These are phyloP conservation scores for Dianthus caryophyllus DNA, from an alignment of 148 eudicot species.

Conservation along the genomic window DNA sequence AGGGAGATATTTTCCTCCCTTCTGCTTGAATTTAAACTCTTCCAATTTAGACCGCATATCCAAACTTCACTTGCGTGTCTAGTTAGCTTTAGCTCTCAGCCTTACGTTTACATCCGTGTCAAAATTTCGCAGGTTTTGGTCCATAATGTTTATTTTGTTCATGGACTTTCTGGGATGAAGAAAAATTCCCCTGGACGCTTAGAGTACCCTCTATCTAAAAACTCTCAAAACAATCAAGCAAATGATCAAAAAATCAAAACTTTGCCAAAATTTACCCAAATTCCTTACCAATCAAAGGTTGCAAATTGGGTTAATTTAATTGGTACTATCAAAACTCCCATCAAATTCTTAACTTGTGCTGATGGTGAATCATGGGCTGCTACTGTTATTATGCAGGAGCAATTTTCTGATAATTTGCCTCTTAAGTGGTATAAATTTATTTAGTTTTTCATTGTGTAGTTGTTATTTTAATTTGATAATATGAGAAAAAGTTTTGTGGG, in stretches of 20 bases:
- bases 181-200: background rate
- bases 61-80: background rate
- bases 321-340: conserved; percentile 42
- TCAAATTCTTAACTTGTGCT: conserved; percentile 30
- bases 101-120: background rate
- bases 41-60: background rate
- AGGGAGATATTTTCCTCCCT: too few species aligned
- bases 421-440: conserved; percentile 21
- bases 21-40: too few species aligned
- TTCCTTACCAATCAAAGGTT: conserved; percentile 52
- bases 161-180: conserved; percentile 4
- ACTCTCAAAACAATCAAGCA: background rate
- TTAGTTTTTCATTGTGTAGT: too few species aligned
- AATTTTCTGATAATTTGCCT: background rate
- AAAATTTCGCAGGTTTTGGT: conserved; percentile 37
- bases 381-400: conserved; percentile 38
- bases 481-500: too few species aligned
- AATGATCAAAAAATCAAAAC: background rate
- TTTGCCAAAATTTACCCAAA: conserved; percentile 42
- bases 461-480: too few species aligned
- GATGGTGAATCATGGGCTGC: conserved; percentile 59
- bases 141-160: conserved; percentile 43
- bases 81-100: background rate
- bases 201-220: background rate
- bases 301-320: conserved; percentile 55